Percentiles rank a stretch among this genome's conserved stretches.
phyloP scores from a whole-genome alignment of 345 rosid genomes.

The Arabidopsis arenosa region DNA sequence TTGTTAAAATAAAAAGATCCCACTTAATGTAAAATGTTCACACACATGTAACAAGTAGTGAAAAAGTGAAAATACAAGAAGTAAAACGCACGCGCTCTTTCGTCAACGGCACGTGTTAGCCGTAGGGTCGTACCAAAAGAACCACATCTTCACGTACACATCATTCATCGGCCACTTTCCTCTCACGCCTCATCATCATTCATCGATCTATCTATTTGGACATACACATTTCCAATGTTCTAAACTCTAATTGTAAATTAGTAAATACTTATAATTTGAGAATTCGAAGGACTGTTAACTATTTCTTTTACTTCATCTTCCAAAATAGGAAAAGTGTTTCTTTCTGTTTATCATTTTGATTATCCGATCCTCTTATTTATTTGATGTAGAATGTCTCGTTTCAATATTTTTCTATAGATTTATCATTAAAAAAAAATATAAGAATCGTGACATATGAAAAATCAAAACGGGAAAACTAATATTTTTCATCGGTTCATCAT shows the following conservation, averaged over 20 bases:
- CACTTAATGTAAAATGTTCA: conserved; percentile 21
- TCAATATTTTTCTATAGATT: too few species aligned
- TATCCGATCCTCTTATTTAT: too few species aligned
- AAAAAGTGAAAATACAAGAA: not conserved
- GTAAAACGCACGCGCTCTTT: conserved; percentile 2
- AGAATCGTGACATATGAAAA: too few species aligned
- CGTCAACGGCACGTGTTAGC: conserved; percentile 28
- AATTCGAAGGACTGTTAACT: too few species aligned
- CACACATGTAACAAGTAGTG: conserved; percentile 11
- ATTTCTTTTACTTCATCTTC: too few species aligned
- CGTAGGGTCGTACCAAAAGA: not conserved
- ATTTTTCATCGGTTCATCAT: too few species aligned
- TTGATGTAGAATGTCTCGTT: too few species aligned
- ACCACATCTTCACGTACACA: conserved; percentile 31
- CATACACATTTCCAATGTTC: not conserved
- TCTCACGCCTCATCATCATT: not conserved
- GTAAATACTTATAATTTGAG: not conserved
- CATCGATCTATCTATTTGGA: too few species aligned
- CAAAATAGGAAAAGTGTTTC: too few species aligned
- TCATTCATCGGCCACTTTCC: not conserved
- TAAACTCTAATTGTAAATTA: not conserved
- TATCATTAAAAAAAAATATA: too few species aligned
- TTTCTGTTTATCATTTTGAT: too few species aligned
- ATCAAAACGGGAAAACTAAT: too few species aligned
- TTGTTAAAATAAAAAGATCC: conserved; percentile 19